These are phyloP conservation scores for Exophiala aquamarina DNA, from an alignment of 2,329 filamentous ascomycete species.

Conservation along the genomic window DNA sequence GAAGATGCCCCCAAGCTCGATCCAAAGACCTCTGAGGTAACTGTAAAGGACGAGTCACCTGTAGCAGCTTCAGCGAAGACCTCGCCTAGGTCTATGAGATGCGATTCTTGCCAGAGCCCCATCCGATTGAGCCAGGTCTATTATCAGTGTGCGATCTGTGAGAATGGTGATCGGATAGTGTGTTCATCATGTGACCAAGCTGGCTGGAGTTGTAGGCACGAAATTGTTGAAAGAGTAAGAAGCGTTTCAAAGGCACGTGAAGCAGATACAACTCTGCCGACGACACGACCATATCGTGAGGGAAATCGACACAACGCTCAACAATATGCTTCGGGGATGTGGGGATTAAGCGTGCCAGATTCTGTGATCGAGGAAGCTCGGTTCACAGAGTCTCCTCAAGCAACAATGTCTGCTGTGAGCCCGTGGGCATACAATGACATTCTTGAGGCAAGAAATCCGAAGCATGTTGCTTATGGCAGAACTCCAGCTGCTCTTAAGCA, in stretches of 20 bases:
- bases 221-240: slow-evolving; percentile 23
- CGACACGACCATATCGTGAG: background rate
- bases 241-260: slow-evolving; percentile 16
- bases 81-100: slow-evolving; percentile 24
- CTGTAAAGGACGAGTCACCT: background rate
- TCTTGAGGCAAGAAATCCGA: background rate
- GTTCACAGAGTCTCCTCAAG: slow-evolving; percentile 5
- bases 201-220: slow-evolving; percentile 27
- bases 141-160: slow-evolving; percentile 27
- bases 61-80: slow-evolving; percentile 2
- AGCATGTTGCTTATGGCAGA: no score
- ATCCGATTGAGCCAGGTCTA: slow-evolving; percentile 26
- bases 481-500: background rate
- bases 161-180: slow-evolving; percentile 26
- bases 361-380: background rate
- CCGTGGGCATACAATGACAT: slow-evolving; percentile 10
- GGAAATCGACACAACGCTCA: background rate
- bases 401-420: slow-evolving; percentile 7
- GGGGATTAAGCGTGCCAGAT: slow-evolving; percentile 8
- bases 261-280: no score
- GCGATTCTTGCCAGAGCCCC: slow-evolving; percentile 25
- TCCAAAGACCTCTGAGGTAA: slow-evolving; percentile 3
- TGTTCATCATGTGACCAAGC: slow-evolving; percentile 25
- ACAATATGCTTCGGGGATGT: slow-evolving; percentile 14
- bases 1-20: slow-evolving; percentile 10